These are phyloP conservation scores for Eucalyptus pauciflora DNA, from an alignment of 345 rosid genomes.

Conservation along the genomic window DNA sequence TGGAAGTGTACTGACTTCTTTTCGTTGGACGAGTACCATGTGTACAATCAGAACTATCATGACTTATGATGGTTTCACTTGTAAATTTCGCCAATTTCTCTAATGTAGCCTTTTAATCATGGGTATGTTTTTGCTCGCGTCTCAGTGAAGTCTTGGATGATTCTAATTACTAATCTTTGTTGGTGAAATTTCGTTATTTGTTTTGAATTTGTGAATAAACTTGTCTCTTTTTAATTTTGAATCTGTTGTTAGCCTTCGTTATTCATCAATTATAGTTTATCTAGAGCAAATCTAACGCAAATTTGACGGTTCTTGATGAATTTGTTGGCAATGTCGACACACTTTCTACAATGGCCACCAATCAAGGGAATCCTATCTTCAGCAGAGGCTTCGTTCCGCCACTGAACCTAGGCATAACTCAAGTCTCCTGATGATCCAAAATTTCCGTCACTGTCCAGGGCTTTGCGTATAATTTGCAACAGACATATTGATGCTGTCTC, in stretches of 20 bases:
- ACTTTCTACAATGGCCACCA: neutral
- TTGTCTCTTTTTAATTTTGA: neutral
- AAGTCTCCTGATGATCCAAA: neutral
- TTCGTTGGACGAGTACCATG: slow-evolving; percentile 6
- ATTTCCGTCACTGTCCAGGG: neutral
- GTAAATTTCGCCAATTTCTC: slow-evolving; percentile 41
- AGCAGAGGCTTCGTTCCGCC: neutral
- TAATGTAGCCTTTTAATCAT: neutral
- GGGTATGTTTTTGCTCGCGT: neutral
- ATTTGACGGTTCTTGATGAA: slow-evolving; percentile 67
- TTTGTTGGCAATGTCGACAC: slow-evolving; percentile 66
- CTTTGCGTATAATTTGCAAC: neutral
- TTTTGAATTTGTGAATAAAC: neutral
- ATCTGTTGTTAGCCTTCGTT: neutral
- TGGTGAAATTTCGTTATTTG: neutral
- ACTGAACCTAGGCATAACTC: neutral
- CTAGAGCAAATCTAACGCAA: slow-evolving; percentile 19
- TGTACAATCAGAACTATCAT: slow-evolving; percentile 1
- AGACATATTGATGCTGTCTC: neutral
- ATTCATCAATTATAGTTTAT: neutral
- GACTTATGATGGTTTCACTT: slow-evolving; percentile 16
- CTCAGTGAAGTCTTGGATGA: neutral
- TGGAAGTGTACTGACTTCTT: slow-evolving; percentile 21
- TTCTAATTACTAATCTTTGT: neutral
- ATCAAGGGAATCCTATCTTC: neutral